Base-by-base conservation (phyloP, 2,329 filamentous ascomycete species). In the Scedosporium aurantiacum region DNA sequence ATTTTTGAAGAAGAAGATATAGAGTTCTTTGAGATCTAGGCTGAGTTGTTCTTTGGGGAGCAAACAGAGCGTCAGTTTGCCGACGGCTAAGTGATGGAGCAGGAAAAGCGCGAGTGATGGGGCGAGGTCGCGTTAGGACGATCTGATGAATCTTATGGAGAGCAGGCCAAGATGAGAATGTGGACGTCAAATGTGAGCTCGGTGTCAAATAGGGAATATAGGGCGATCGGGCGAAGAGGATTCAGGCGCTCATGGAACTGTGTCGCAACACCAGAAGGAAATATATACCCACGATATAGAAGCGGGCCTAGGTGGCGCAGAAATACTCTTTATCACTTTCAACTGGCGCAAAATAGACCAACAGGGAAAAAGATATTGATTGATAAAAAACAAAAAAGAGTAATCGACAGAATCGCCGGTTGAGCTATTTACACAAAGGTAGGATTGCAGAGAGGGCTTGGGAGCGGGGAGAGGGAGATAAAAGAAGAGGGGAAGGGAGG, bases 1-100 rank as follows among this genome's bases (percentile, higher is more conserved):
- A 80, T 80, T n/a, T 2, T 43, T n/a, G n/a, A n/a, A 8, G 27
- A 54, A 25, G 18, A 18, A 14, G 43, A 21, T 37, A 1, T 47
- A 21, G 43, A 7, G 43, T 47, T 47, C 18, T 21, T 47, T 18
- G 18, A 18, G n/a, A n/a, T 16, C 18, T 47, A 7, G 18, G 18
- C 14, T n/a, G 32, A 37, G 32, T 12, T 37, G 10, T 37, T 37
- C 32, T 37, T 37, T 37, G 8, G 10, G 32, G 10, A 2, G 32
- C 32, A 10, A 37, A 37, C 8, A 12, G 32, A 37, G 32, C 14
- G 32, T 37, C 8, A 37, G 32, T 37, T 37, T 10, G 14, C 32
- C 10, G 32, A 37, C 10, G 10, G 10, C 10, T 12, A 37, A 10
- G 32, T 37, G 32, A 37, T 37, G 32, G 32, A 8, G 32, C 8